Evolutionary conservation across 2,329 filamentous ascomycete species (phyloP), one percentile per base, ranked within the genome.

Genomic region (Zopfia rhizophila): DNA sequence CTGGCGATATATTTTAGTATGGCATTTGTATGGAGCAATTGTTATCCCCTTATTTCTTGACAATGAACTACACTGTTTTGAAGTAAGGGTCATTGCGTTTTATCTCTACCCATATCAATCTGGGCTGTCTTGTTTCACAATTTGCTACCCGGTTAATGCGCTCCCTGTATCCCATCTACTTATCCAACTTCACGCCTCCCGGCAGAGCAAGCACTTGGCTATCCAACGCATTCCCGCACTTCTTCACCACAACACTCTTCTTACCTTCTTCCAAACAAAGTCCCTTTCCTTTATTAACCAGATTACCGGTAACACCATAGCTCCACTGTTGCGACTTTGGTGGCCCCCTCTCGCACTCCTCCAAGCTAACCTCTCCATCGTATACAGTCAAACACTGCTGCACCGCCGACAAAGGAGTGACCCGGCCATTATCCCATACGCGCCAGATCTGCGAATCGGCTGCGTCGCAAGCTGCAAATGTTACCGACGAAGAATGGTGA

Each of bases 151-250:
- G n/a, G n/a, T n/a, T n/a, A n/a, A n/a, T n/a, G n/a, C n/a, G n/a
- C n/a, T n/a, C n/a, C n/a, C n/a, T n/a, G n/a, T n/a, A n/a, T n/a
- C n/a, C n/a, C n/a, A n/a, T 36, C 21, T 48, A 55, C 4, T 38
- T 36, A 8, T 53, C 51, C 37, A 60, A 43, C 43, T 48, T 45
- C 16, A 59, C 56, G 55, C 78, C 78, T 52, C 73, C 70, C 0
- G 78, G 77, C 25, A 80, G 58, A 10, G 68, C 75, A 54, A 79
- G 65, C 7, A 80, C 77, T 60, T 80, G 78, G 33, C 61, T 71
- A 49, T 79, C 73, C 18, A 58, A 55, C 46, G 70, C 64, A 38
- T 66, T 67, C 21, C 72, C 66, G 58, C 76, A 78, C 11, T 48
- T 43, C 18, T 48, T 50, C 13, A 68, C 51, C 3, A 44, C 51